phyloP scores from a whole-genome alignment of 1,284 basidiomycete species.

The Austroboletus niveus region DNA sequence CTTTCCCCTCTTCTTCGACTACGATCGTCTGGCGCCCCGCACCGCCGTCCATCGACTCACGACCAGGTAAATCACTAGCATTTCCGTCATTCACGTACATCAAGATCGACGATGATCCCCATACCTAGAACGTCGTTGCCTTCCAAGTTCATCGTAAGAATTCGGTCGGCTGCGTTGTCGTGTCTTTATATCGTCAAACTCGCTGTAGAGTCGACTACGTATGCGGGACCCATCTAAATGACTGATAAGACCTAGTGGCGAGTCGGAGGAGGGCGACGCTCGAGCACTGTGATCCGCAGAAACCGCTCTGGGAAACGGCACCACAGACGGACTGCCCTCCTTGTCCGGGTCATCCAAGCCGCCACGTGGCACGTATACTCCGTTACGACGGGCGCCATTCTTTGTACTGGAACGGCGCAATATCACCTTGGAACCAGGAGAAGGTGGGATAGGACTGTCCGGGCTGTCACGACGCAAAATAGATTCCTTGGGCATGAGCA shows the following conservation, averaged over 20 bases:
- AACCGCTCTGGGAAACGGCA: constrained; percentile 59
- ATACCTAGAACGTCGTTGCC: constrained; percentile 21
- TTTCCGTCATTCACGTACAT: constrained; percentile 43
- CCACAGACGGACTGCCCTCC: constrained; percentile 36
- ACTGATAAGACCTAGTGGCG: constrained; percentile 14
- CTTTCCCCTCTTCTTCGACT: constrained; percentile 79
- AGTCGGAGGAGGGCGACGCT: constrained; percentile 37
- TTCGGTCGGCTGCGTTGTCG: constrained; percentile 57
- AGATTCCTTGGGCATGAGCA: constrained; percentile 58
- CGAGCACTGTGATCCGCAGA: constrained; percentile 46
- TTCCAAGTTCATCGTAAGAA: constrained; percentile 66
- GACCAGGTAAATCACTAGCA: constrained; percentile 61
- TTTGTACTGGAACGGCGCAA: constrained; percentile 58
- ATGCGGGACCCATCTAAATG: constrained; percentile 48
- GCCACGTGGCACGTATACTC: constrained; percentile 46
- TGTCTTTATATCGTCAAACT: constrained; percentile 55
- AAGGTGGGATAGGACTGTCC: constrained; percentile 39
- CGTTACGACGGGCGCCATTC: constrained; percentile 45
- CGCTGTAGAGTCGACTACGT: constrained; percentile 68
- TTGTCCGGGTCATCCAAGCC: constrained; percentile 35
- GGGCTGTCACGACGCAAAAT: constrained; percentile 58
- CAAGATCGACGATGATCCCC: constrained; percentile 30
- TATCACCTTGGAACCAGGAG: constrained; percentile 44
- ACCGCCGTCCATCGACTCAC: constrained; percentile 61
- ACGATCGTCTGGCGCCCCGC: constrained; percentile 74